Conservation (phyloP, 208 protist species). For the Leishmania tropica region DNA sequence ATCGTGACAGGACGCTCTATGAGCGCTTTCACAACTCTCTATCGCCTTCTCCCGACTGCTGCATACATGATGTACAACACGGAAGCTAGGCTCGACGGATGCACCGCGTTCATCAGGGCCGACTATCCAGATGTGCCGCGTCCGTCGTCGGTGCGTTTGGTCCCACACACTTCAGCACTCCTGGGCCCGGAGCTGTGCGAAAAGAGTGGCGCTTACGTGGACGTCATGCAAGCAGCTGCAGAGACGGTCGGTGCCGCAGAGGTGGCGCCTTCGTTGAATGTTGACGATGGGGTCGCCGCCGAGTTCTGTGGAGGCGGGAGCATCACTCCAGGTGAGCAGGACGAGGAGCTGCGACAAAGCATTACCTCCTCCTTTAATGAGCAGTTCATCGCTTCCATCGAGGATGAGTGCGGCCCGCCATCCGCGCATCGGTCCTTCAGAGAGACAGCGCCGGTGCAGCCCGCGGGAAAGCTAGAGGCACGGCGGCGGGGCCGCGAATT, state of each 20-base stretch:
- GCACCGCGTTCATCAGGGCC: not conserved
- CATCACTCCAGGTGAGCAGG: too few relatives aligned
- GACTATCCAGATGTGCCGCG: not conserved
- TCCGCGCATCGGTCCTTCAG: not conserved
- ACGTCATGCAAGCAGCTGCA: not conserved
- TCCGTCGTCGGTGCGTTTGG: slow-evolving; percentile 23
- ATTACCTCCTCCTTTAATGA: slow-evolving; percentile 8
- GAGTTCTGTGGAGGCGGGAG: not conserved
- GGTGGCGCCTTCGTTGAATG: not conserved
- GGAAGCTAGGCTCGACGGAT: not conserved
- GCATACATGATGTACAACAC: slow-evolving; percentile 3
- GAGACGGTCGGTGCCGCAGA: not conserved
- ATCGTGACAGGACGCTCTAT: slow-evolving; percentile 19
- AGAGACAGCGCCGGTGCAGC: not conserved
- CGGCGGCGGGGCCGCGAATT: too few relatives aligned
- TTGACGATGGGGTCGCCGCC: not conserved
- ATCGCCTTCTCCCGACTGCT: slow-evolving; percentile 19
- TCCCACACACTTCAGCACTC: slow-evolving; percentile 24
- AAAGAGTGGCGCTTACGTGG: not conserved
- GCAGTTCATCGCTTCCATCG: not conserved
- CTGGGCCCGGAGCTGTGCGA: slow-evolving; percentile 11
- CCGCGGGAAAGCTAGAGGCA: too few relatives aligned
- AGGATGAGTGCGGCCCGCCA: not conserved
- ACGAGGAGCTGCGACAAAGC: not conserved
- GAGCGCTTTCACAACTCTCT: slow-evolving; percentile 15